phyloP scores from a whole-genome alignment of 495 filamentous ascomycete genomes.

The Podospora pseudoanserina region DNA sequence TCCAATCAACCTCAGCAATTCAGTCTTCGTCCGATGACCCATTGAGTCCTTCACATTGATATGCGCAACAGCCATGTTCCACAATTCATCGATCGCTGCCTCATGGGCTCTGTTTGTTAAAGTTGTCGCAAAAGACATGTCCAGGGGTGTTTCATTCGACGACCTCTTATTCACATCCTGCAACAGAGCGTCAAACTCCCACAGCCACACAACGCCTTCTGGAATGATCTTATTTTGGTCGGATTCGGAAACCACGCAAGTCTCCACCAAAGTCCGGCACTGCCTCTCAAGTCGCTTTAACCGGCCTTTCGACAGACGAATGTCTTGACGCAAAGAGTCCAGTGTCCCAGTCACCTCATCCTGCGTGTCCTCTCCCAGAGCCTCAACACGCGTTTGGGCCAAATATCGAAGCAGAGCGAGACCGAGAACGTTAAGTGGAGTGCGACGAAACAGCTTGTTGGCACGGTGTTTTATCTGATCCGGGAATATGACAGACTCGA shows the following conservation, averaged over 20 bases:
- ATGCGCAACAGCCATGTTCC: too few species aligned
- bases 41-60: too few species aligned
- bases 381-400: background rate
- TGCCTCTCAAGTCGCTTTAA: background rate
- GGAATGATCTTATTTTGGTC: background rate
- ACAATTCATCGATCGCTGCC: background rate
- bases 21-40: background rate
- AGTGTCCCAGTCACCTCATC: background rate
- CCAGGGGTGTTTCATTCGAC: background rate
- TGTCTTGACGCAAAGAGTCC: background rate
- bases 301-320: background rate
- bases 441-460: background rate
- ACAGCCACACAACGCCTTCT: background rate
- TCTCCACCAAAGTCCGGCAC: background rate
- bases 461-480: background rate
- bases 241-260: background rate
- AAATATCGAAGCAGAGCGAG: constrained; percentile 10
- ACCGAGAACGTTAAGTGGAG: background rate
- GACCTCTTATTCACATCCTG: background rate
- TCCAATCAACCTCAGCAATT: background rate
- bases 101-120: background rate
- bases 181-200: background rate
- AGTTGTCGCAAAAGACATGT: background rate
- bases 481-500: background rate
- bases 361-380: background rate